These are phyloP conservation scores for Trapa bicornis DNA, from an alignment of 345 rosid species.

Conservation along the genomic window DNA sequence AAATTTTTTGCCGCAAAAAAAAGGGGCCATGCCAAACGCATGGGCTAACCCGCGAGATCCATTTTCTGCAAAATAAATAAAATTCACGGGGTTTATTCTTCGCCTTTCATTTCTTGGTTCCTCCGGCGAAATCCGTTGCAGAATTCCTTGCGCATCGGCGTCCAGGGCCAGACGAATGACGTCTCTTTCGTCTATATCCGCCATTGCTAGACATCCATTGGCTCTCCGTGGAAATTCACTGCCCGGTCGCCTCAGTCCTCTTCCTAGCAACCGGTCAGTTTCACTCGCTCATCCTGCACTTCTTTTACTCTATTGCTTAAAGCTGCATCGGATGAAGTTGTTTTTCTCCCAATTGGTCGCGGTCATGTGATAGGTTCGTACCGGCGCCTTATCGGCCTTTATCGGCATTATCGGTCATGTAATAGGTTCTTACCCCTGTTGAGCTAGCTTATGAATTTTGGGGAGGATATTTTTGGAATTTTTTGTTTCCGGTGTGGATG, in stretches of 20 bases:
- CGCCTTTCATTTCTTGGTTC: not conserved
- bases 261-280: slow-evolving; percentile 14
- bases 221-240: slow-evolving; percentile 13
- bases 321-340: slow-evolving; percentile 1
- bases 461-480: not conserved
- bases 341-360: not conserved
- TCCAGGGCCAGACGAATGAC: slow-evolving; percentile 11
- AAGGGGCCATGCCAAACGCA: slow-evolving; percentile 1
- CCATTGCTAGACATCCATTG: slow-evolving; percentile 14
- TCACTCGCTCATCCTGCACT: not conserved
- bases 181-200: slow-evolving; percentile 15
- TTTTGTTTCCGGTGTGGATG: not conserved
- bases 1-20: not conserved
- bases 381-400: not conserved
- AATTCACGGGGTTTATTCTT: not conserved
- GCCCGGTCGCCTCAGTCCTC: slow-evolving; percentile 11
- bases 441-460: not conserved
- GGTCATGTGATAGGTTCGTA: not conserved
- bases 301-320: not conserved
- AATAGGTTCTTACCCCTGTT: not conserved
- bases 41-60: not conserved
- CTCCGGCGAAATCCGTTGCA: not conserved
- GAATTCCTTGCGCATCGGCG: not conserved
- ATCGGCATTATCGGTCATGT: not conserved
- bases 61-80: not conserved